Evolutionary conservation across 805 yeast species (phyloP), one percentile per base, ranked within the genome.

Genomic region (Priceomyces medius): DNA sequence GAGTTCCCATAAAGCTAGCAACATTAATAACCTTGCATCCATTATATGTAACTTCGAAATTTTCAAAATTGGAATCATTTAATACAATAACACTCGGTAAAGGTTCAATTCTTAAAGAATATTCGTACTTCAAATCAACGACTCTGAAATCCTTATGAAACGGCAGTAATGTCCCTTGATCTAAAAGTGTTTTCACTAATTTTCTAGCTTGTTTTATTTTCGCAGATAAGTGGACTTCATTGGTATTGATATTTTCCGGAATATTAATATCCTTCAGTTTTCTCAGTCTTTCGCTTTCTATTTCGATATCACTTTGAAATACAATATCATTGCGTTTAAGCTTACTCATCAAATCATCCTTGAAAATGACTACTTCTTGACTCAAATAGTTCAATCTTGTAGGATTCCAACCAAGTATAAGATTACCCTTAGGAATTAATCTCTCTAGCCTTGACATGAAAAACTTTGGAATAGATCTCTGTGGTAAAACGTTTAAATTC

Each of bases 121-220:
- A 81, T 56, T 88, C 95, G 52, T 77, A 76, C 44, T 81, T 82
- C 69, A 95, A 78, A 16, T 78, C 66, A 1, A 87, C 70, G 0
- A 95, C 85, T 45, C 87, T 75, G 20, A 78, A 64, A 17, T 70
- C 62, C 14, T 69, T 61, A 2, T 80, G 65, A 55, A 90, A 88
- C 9, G 99, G 99, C 23, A 93, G 85, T 35, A 93, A 59, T 55
- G 80, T 85, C 0, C 93, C 93, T 63, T 93, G 99, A 55, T 88
- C 96, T 9, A 93, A 61, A 0, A 93, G 46, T 0, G 97, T 89
- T 48, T 85, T 83, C 13, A 85, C 87, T 2, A 89, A 62, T 53
- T 83, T 83, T 47, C 88, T 72, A 0, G 88, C 79, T 57, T 83
- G 85, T 31, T 66, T 63, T 2, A 77, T 59, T 38, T 77, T 78